Evolutionary conservation across 2,329 filamentous ascomycete species (phyloP).

Genomic region (Chrysoporthe cubensis): DNA sequence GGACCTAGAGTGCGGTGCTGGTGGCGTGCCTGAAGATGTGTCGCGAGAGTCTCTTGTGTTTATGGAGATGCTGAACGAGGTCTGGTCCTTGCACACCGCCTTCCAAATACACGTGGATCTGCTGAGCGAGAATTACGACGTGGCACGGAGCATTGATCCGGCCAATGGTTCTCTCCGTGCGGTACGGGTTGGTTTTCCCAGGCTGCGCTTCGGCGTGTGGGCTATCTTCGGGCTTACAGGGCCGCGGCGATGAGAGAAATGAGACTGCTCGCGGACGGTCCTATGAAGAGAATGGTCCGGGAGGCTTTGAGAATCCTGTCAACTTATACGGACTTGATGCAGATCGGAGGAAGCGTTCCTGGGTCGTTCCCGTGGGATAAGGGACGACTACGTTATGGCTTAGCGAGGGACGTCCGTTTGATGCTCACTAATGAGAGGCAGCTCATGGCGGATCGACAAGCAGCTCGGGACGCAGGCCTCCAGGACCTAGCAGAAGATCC

Average conservation of each 20-base stretch:
- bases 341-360: not conserved
- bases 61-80: not conserved
- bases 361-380: not conserved
- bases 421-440: not conserved
- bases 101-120: not conserved
- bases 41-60: not conserved
- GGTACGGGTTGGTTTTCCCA: too few species aligned
- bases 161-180: not conserved
- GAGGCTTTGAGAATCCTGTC: not conserved
- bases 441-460: not conserved
- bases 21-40: not conserved
- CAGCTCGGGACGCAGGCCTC: not conserved
- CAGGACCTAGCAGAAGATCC: not conserved
- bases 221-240: not conserved
- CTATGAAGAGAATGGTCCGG: not conserved
- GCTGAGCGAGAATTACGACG: not conserved
- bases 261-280: not conserved
- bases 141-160: not conserved
- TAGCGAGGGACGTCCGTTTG: not conserved
- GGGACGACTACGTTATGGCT: too few species aligned
- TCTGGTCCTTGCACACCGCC: not conserved
- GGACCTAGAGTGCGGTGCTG: not conserved
- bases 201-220: not conserved
- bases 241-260: not conserved
- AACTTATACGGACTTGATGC: not conserved